Percentiles rank a stretch among this genome's conserved stretches.
Conservation (phyloP, 2,329 filamentous ascomycete species). For the Ophiocordyceps camponoti-rufipedis region DNA sequence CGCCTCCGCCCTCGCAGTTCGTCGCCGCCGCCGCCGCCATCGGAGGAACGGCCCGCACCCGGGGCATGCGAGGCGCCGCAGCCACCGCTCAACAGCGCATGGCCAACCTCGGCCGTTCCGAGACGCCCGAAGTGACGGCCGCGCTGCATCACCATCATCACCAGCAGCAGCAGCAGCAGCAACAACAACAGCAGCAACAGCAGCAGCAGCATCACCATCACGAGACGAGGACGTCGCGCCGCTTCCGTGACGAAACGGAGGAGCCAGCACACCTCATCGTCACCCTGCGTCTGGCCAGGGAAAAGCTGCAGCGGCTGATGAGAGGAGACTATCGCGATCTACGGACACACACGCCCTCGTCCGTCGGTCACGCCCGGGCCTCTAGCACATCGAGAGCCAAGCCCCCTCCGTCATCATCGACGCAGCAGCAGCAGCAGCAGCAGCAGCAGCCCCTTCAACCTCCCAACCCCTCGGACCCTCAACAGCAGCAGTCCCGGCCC, state of each 20-base stretch:
- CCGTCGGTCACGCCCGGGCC: constrained; percentile 12
- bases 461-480: constrained; percentile 17
- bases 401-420: constrained; percentile 10
- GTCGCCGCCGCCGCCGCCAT: constrained; percentile 28
- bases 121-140: constrained; percentile 63
- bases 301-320: constrained; percentile 51
- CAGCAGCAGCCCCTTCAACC: constrained; percentile 14
- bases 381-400: constrained; percentile 10
- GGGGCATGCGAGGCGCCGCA: constrained; percentile 78
- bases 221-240: constrained; percentile 52
- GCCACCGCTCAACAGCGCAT: constrained; percentile 76
- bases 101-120: constrained; percentile 63
- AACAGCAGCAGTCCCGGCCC: not conserved
- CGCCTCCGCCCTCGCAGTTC: constrained; percentile 40
- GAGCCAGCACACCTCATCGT: constrained; percentile 54
- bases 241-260: constrained; percentile 61
- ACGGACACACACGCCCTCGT: constrained; percentile 14
- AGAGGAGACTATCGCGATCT: constrained; percentile 30
- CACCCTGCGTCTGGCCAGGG: constrained; percentile 53
- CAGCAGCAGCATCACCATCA: constrained; percentile 31
- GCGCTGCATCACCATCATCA: constrained; percentile 7
- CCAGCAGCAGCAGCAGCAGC: too few species aligned
- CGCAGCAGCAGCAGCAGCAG: not conserved
- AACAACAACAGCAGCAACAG: too few species aligned
- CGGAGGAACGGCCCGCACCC: constrained; percentile 56